phyloP scores from a whole-genome alignment of 2,329 filamentous ascomycete genomes.

The Colletotrichum eremochloae region DNA sequence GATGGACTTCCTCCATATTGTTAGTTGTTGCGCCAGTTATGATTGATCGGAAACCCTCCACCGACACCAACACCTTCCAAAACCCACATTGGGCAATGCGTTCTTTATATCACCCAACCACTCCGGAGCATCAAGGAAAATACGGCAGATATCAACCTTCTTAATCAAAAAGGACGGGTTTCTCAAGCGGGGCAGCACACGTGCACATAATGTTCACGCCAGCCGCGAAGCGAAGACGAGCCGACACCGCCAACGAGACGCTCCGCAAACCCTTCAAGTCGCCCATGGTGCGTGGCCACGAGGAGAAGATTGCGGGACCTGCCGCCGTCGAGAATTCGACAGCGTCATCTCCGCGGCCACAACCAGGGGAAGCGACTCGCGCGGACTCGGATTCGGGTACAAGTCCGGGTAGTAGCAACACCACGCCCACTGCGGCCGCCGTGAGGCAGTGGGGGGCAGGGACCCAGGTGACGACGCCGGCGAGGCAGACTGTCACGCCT shows the following conservation, averaged over 20 bases:
- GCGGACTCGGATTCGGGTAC: neutral
- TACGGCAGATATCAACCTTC: too few species aligned
- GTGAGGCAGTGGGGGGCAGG: neutral
- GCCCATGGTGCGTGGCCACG: constrained; percentile 31
- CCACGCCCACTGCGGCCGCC: neutral
- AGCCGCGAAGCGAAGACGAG: constrained; percentile 39
- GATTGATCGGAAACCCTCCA: neutral
- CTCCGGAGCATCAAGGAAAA: neutral
- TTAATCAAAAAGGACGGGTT: neutral
- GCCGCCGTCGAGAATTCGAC: neutral
- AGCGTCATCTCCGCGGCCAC: neutral
- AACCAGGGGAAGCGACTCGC: neutral
- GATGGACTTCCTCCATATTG: neutral
- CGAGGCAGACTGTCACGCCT: constrained; percentile 20
- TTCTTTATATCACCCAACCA: neutral
- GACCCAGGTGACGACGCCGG: neutral
- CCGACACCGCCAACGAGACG: constrained; percentile 40
- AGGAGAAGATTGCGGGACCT: neutral
- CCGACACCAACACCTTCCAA: constrained; percentile 4
- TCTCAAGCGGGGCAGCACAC: neutral
- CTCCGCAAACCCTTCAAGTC: constrained; percentile 43
- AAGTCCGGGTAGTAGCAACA: neutral
- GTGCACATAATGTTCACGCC: constrained; percentile 36
- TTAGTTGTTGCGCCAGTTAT: neutral
- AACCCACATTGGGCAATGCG: neutral